Evolutionary conservation across 164 flowering plant genomes (phyloP), one percentile per base, ranked within the genome.

Genomic region (Paratinospora sagittata): DNA sequence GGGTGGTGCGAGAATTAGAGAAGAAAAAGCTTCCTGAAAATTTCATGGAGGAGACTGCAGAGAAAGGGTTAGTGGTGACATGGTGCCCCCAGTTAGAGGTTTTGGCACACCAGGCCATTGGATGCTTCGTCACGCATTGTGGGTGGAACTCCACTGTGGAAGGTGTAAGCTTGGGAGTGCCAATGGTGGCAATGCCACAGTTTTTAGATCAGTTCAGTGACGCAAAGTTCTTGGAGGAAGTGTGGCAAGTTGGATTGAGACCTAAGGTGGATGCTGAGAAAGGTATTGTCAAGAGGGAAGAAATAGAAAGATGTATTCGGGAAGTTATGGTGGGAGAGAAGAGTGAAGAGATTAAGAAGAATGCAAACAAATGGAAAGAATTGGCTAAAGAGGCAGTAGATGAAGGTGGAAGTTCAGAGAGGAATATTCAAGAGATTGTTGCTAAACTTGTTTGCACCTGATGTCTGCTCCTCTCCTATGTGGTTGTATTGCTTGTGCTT

Each of bases 121-220:
- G 74, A 17, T 72, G 63, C 36, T 72, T 72, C 24, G 14, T 72
- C 3, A 65, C 69, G 6, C 74, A 72, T 55, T 72, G 74, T 33
- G 74, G 74, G 9, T 72, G 74, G 74, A 71, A 65, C 11, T 64
- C 74, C 0, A 72, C 49, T 11, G 47, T 72, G 21, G 74, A 72
- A 65, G 69, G 45, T 17, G 47, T 72, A 2, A 45, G 69, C 47
- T 65, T 72, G 17, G 69, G 69, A 10, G 55, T 65, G 6, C 69
- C 74, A 33, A 65, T 72, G 74, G 36, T 72, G 21, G 69, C 63
- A 33, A 72, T 65, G 68, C 74, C 69, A 23, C 69, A 72, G 17
- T 72, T 65, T 65, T 27, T 65, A 36, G 74, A 72, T 55, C 69
- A 72, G 27, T 65, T 65, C n/a, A 72, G 49, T 23, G 69, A 66